Evolutionary conservation across 2,329 filamentous ascomycete genomes (phyloP), one percentile per base, ranked within the genome.

Genomic region (Juglanconis sp.): DNA sequence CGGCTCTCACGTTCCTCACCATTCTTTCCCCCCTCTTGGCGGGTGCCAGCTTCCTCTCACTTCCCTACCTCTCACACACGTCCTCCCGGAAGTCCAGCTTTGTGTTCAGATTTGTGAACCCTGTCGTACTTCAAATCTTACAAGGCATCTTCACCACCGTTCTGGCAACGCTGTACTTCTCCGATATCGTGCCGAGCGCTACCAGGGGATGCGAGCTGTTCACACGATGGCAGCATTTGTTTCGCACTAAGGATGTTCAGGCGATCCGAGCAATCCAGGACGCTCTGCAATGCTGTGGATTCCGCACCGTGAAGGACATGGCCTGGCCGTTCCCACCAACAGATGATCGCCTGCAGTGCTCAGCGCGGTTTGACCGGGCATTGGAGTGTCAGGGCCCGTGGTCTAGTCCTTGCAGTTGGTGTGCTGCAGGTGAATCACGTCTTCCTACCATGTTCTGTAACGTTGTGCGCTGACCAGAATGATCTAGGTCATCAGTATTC

Each of bases 251-350:
- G 62, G 76, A 89, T 57, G 77, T 64, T 1, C 64, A 65, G 0
- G 71, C 77, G 2, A 81, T 91, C 59, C 75, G 79, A 47, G 71
- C 73, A 2, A 87, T 92, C 54, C 89, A 92, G 67, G 85, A 91
- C 68, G 71, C 79, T 0, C 80, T 90, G 36, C 69, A 81, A 7
- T 92, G 89, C 74, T 92, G 89, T 65, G 89, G 89, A 0, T 76
- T 90, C 38, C 78, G 78, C 58, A 80, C 76, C 4, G 69, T 84
- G 34, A 71, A 69, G 35, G 87, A 92, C 67, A 83, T 81, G 65
- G 81, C 83, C 0, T 90, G 81, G 76, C 89, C 88, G 0, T 90
- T 89, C 61, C 76, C 77, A 0, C 63, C 47, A 3, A 56, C 54
- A 53, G 71, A 49, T 63, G 67, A 24, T 24, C 24, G 24, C 24